A percentile compares a stretch with the other conserved stretches of the same genome.
Evolutionary conservation across 257 asterid species (phyloP).

Genomic region (Plectranthus barbatus): DNA sequence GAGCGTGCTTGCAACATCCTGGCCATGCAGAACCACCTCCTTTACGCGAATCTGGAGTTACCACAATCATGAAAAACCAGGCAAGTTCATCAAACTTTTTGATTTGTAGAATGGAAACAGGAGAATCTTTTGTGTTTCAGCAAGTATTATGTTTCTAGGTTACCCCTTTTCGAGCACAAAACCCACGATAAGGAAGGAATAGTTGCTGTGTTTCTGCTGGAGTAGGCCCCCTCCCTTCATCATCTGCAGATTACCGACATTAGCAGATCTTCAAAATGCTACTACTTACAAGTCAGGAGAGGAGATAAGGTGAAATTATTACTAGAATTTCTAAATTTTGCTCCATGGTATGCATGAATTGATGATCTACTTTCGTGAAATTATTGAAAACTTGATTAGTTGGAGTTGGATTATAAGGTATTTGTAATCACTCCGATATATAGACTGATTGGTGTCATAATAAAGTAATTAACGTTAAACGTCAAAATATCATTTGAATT

Average conservation of each 20-base stretch:
- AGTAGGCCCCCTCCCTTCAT: constrained; percentile 49
- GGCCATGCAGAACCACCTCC: constrained; percentile 61
- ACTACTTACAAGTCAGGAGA: neutral
- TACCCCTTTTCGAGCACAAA: constrained; percentile 93
- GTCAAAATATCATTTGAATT: too few relatives aligned
- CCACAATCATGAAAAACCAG: neutral
- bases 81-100: neutral
- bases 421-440: too few relatives aligned
- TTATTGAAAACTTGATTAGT: too few relatives aligned
- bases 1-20: constrained; percentile 46
- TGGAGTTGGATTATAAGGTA: too few relatives aligned
- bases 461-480: too few relatives aligned
- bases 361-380: too few relatives aligned
- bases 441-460: too few relatives aligned
- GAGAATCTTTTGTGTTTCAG: neutral
- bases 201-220: constrained; percentile 51
- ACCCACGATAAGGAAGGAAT: constrained; percentile 74
- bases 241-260: constrained; percentile 34
- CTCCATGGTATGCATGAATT: neutral
- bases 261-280: neutral
- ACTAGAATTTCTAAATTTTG: neutral
- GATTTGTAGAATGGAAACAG: neutral
- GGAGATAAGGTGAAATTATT: neutral
- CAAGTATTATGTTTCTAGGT: neutral
- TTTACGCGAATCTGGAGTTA: constrained; percentile 47